Evolutionary conservation across 1,284 basidiomycete genomes (phyloP), one percentile per base, ranked within the genome.

Genomic region (Phlebopus sp.): DNA sequence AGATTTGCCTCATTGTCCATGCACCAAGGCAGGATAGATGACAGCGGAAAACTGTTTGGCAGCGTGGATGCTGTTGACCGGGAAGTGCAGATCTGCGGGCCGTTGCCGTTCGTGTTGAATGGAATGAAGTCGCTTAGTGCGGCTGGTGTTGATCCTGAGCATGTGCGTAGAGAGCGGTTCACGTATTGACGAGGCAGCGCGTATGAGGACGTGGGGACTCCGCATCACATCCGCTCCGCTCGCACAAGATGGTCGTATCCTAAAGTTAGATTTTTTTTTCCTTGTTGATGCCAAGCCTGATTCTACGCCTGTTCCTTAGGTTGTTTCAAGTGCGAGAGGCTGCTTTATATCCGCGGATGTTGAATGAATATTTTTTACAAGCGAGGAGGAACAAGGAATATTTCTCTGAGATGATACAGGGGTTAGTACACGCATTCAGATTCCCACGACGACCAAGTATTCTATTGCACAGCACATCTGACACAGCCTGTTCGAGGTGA

Each of bases 131-230:
- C 56, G 2, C 54, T 59, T 15, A 36, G 5, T 4, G 50, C 56
- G 1, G 48, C 56, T 5, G 60, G 58, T 14, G 58, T 59, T 2
- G 50, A 62, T 21, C 35, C 50, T 15, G 53, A 54, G 46, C 42
- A 19, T 10, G 58, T 62, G 5, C 32, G 47, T 13, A 56, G 58
- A 42, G 58, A 60, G 46, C 35, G 58, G n/a, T 62, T 63, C 32
- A 60, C 53, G n/a, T 59, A 60, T 37, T 62, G 29, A 59, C 34
- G 43, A 19, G 14, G 42, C 23, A 19, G 5, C 9, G 19, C 13
- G 10, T 38, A 21, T n/a, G n/a, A n/a, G 7, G 14, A n/a, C 23
- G 14, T 39, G 23, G n/a, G 21, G 21, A 23, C 21, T 23, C 4
- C 6, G 2, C 27, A 25, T 8, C 25, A n/a, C n/a, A n/a, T 27